Conservation (phyloP, 140 eudicot species). For the Bidens hawaiensis region DNA sequence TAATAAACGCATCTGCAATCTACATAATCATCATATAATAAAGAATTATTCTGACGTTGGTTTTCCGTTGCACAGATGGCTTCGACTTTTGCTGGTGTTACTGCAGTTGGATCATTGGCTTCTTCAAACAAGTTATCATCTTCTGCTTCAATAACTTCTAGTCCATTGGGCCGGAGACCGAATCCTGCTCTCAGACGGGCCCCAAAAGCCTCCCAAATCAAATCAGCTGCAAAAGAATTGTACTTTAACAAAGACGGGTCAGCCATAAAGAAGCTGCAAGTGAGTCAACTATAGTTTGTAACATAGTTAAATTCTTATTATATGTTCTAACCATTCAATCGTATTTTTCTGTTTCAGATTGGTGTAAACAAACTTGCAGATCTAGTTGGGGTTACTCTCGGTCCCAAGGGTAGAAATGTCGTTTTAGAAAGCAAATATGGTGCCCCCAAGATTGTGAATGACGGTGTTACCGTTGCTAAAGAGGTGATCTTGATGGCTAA, state of each 20-base stretch:
- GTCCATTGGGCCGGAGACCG: slow-evolving; percentile 38
- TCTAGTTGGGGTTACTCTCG: slow-evolving; percentile 89
- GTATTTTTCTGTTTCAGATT: slow-evolving; percentile 32
- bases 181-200: slow-evolving; percentile 36
- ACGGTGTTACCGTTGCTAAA: slow-evolving; percentile 86
- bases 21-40: too few species aligned
- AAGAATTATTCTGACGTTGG: neutral
- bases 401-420: slow-evolving; percentile 89
- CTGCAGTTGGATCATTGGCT: slow-evolving; percentile 58
- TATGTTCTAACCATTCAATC: neutral
- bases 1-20: too few species aligned
- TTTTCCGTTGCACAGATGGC: slow-evolving; percentile 41
- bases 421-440: slow-evolving; percentile 89
- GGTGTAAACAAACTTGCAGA: slow-evolving; percentile 94
- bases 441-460: slow-evolving; percentile 83
- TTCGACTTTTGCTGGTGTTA: slow-evolving; percentile 55
- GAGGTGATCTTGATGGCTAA: slow-evolving; percentile 43
- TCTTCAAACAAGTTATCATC: slow-evolving; percentile 53
- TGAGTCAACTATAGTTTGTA: slow-evolving; percentile 20
- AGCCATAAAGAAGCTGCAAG: slow-evolving; percentile 75
- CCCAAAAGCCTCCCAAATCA: slow-evolving; percentile 35
- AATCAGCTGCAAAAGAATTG: slow-evolving; percentile 70
- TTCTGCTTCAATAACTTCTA: slow-evolving; percentile 50
- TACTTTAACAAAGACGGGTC: slow-evolving; percentile 89
- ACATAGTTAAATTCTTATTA: neutral